These are phyloP conservation scores for Phialophora expanda DNA, from an alignment of 2,329 filamentous ascomycete genomes.

Conservation along the genomic window DNA sequence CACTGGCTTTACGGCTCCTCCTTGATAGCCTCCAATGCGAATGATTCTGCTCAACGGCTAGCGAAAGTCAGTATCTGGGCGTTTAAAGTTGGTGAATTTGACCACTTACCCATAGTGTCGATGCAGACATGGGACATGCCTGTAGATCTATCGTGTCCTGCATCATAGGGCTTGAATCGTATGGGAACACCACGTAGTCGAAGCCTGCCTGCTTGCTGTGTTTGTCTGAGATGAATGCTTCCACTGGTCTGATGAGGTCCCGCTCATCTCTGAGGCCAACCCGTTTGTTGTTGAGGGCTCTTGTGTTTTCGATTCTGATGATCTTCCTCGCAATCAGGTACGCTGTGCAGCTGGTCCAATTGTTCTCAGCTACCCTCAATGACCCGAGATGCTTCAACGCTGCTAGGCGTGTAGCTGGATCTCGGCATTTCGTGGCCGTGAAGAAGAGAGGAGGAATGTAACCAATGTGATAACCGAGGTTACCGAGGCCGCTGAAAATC, in stretches of 20 bases:
- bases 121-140: slow-evolving; percentile 14
- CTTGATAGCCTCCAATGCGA: slow-evolving; percentile 32
- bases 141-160: slow-evolving; percentile 28
- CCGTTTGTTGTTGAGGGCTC: slow-evolving; percentile 19
- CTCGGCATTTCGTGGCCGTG: slow-evolving; percentile 33
- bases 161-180: slow-evolving; percentile 17
- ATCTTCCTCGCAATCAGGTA: slow-evolving; percentile 32
- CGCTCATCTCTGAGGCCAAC: slow-evolving; percentile 18
- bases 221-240: slow-evolving; percentile 28
- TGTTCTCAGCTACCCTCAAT: slow-evolving; percentile 24
- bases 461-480: slow-evolving; percentile 29
- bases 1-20: slow-evolving; percentile 17
- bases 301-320: slow-evolving; percentile 27
- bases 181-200: slow-evolving; percentile 23
- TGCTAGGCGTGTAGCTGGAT: slow-evolving; percentile 21
- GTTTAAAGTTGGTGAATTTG: not conserved
- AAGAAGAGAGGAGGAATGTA: slow-evolving; percentile 36
- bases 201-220: slow-evolving; percentile 20
- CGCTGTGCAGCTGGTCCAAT: slow-evolving; percentile 36
- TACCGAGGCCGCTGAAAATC: slow-evolving; percentile 15
- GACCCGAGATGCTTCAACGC: slow-evolving; percentile 24
- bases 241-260: slow-evolving; percentile 29
- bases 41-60: slow-evolving; percentile 28
- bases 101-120: slow-evolving; percentile 25
- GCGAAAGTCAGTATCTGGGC: not conserved